These are phyloP conservation scores for Rhizopogon vinicolor DNA, from an alignment of 768 basidiomycete genomes.

Conservation along the genomic window DNA sequence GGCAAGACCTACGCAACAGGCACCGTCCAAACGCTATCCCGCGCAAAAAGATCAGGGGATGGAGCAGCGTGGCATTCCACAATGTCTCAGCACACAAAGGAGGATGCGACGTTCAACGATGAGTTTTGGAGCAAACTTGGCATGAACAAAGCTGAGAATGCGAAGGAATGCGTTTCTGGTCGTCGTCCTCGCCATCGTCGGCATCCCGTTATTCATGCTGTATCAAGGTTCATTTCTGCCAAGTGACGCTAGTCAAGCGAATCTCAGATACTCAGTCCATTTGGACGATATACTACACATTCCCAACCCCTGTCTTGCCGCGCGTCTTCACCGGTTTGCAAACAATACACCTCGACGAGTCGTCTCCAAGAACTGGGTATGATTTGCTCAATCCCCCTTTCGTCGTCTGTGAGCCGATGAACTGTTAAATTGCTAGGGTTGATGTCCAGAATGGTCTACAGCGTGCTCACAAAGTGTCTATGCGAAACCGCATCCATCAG, in stretches of 20 bases:
- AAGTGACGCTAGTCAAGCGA: constrained; percentile 56
- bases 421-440: no score
- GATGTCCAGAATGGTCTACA: constrained; percentile 2
- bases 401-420: neutral
- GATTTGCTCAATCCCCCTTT: constrained; percentile 11
- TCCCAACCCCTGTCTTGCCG: constrained; percentile 64
- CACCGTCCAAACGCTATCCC: constrained; percentile 51
- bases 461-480: constrained; percentile 23
- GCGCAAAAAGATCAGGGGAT: constrained; percentile 48
- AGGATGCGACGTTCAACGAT: constrained; percentile 73
- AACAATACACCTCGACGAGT: constrained; percentile 47
- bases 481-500: constrained; percentile 38
- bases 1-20: constrained; percentile 57
- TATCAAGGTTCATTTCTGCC: constrained; percentile 55
- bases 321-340: constrained; percentile 76
- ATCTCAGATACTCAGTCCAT: constrained; percentile 61
- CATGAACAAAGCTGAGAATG: constrained; percentile 40
- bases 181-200: neutral
- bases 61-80: constrained; percentile 67
- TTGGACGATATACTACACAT: constrained; percentile 72
- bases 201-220: no score
- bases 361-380: constrained; percentile 56
- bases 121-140: constrained; percentile 56
- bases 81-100: constrained; percentile 55
- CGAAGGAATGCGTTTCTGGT: constrained; percentile 49